phyloP scores from a whole-genome alignment of 352 stramenopile genomes.

The Aphanomyces stellatus region DNA sequence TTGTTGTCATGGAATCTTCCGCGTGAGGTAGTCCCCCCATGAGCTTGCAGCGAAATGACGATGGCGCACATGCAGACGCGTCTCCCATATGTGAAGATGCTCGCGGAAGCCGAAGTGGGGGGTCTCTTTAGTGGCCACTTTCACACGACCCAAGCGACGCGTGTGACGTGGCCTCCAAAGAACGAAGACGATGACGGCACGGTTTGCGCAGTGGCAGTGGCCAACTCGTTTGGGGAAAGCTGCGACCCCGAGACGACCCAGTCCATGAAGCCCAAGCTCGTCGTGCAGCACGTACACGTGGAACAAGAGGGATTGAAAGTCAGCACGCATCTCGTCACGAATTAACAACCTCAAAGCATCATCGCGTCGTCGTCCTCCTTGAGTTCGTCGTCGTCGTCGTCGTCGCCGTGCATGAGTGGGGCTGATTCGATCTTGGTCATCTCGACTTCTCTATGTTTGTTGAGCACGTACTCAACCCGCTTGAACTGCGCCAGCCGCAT shows the following conservation, averaged over 20 bases:
- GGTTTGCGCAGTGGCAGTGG: not conserved
- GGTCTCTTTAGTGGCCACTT: slow-evolving; percentile 14
- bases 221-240: not conserved
- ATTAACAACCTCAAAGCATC: not conserved
- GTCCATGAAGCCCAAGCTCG: not conserved
- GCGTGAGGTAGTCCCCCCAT: not conserved
- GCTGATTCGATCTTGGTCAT: slow-evolving; percentile 3
- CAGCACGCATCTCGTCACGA: not conserved
- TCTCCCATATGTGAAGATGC: not conserved
- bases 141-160: not conserved
- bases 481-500: slow-evolving; percentile 16
- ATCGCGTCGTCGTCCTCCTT: not conserved
- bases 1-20: not conserved
- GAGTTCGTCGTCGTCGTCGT: slow-evolving; percentile 13
- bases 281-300: slow-evolving; percentile 7
- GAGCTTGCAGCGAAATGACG: not conserved
- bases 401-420: slow-evolving; percentile 10
- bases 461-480: slow-evolving; percentile 13
- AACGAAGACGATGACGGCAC: slow-evolving; percentile 3
- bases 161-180: not conserved
- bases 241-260: not conserved
- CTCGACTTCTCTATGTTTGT: slow-evolving; percentile 12
- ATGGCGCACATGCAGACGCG: not conserved
- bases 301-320: slow-evolving; percentile 8
- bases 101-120: slow-evolving; percentile 8